These are phyloP conservation scores for Aspergillus cristatus DNA, from an alignment of 495 filamentous ascomycete species.

Conservation along the genomic window DNA sequence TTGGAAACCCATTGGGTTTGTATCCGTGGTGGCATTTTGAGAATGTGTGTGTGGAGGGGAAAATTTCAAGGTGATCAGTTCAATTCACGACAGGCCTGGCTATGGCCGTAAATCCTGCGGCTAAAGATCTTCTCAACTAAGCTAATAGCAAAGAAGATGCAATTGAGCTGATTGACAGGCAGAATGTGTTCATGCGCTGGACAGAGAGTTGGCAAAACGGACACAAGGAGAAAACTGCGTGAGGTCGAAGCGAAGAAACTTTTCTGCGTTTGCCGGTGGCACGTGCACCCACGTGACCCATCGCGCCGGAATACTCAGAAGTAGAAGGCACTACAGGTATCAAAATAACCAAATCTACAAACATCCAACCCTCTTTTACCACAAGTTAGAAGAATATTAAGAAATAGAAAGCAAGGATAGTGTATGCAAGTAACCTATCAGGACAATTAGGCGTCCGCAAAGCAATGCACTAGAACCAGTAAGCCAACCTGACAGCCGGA, in stretches of 20 bases:
- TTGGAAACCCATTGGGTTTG: slow-evolving; percentile 30
- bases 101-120: too few species aligned
- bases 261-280: slow-evolving; percentile 17
- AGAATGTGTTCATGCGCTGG: too few species aligned
- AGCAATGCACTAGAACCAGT: slow-evolving; percentile 7
- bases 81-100: too few species aligned
- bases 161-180: slow-evolving; percentile 10
- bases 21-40: slow-evolving; percentile 38
- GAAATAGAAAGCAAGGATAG: slow-evolving; percentile 2
- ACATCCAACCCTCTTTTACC: too few species aligned
- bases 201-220: background rate
- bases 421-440: slow-evolving; percentile 2
- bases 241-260: slow-evolving; percentile 26
- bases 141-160: background rate
- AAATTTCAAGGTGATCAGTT: background rate
- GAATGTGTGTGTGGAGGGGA: background rate
- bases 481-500: slow-evolving; percentile 8
- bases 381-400: slow-evolving; percentile 3
- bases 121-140: too few species aligned
- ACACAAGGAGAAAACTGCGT: slow-evolving; percentile 4
- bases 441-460: slow-evolving; percentile 1
- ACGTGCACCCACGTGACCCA: slow-evolving; percentile 22
- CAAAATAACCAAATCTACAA: too few species aligned
- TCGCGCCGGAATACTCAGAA: background rate
- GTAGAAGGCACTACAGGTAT: too few species aligned